Base-by-base conservation (phyloP, 2,329 filamentous ascomycete genomes). In the Penicillium sp. region DNA sequence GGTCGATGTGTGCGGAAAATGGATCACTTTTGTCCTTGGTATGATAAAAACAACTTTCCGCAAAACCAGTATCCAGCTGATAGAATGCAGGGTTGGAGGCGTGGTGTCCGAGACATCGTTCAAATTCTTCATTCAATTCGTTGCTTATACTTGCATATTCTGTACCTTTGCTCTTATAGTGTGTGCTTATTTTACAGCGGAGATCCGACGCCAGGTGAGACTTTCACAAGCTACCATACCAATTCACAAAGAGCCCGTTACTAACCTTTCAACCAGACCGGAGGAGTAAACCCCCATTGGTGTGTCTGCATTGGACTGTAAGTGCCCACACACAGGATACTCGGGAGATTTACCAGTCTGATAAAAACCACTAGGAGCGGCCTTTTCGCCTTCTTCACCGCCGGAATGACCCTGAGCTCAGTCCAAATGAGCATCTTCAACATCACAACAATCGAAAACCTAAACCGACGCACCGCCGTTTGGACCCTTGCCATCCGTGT, bases 11-110 rank as follows among this genome's bases (percentile, higher is more conserved):
- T 96, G 23, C 79, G 83, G 41, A 94, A 94, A 68, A 94, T 97
- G 89, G 93, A 97, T 62, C 93, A 97, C 70, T 94, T 93, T 68
- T 99, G 94, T 69, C 94, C 93, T 0, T 97, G 87, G 86, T 82
- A 73, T 36, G 19, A 31, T 52, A 23, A 15, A 39, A 31, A 15
- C n/a, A 6, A 2, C 6, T 19, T 23, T 3, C 4, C 6, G 13
- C 4, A 31, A 36, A 13, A 3, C 19, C 8, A 6, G 9, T 17
- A 19, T 8, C 52, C 17, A 9, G 64, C 64, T 65, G 36, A 65
- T 53, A 33, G 27, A 29, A 29, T 49, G 15, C 49, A 83, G 89
- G 89, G 93, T 96, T n/a, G 93, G 93, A 4, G 94, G 93, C 23
- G 90, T 96, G 63, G 87, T 99, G 10, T 89, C 87, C 0, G 93